phyloP scores from a whole-genome alignment of 257 asterid species.

The Solanum ahanhuiri region DNA sequence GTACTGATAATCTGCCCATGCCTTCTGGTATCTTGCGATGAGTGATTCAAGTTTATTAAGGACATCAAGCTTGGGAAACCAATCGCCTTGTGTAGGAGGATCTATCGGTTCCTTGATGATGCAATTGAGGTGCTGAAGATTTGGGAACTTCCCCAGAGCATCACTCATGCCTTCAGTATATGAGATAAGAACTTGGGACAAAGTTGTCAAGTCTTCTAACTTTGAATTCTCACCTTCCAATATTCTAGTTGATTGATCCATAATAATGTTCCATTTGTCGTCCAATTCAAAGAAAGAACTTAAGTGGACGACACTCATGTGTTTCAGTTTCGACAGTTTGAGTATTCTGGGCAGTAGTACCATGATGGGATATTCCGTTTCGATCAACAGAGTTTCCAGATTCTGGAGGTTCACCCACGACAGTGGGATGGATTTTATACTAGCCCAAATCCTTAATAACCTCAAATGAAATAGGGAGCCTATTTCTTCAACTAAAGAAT shows the following conservation, averaged over 20 bases:
- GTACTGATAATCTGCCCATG: too few relatives aligned
- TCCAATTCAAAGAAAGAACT: not conserved
- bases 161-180: accelerated
- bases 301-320: not conserved
- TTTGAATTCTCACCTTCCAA: not conserved
- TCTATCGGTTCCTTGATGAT: not conserved
- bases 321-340: not conserved
- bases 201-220: not conserved
- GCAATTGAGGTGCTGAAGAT: not conserved
- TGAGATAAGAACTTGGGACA: not conserved
- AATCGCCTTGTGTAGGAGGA: not conserved
- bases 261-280: too few relatives aligned
- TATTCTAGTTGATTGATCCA: too few relatives aligned
- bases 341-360: not conserved
- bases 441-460: too few relatives aligned
- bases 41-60: not conserved
- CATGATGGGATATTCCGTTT: too few relatives aligned
- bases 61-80: not conserved
- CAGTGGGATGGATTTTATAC: too few relatives aligned
- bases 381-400: too few relatives aligned
- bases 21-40: not conserved
- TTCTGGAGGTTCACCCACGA: too few relatives aligned
- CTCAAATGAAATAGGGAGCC: too few relatives aligned
- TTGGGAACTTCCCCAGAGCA: not conserved
- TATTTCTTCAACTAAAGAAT: too few relatives aligned